Evolutionary conservation across 139 green algal genomes (phyloP), one percentile per base, ranked within the genome.

Genomic region (Pleodorina starrii): DNA sequence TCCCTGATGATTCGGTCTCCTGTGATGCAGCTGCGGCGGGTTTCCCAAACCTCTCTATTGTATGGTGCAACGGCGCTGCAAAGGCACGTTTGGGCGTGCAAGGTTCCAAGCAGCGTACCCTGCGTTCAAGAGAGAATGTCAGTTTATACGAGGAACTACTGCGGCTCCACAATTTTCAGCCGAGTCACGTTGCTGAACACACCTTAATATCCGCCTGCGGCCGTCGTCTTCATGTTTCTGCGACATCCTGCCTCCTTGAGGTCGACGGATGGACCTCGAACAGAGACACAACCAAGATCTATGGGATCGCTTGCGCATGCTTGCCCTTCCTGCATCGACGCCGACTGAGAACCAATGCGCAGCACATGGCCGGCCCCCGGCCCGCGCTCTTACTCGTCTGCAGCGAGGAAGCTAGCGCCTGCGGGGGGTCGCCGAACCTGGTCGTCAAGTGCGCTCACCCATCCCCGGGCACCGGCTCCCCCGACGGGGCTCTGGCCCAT

Each of bases 171-270:
- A 76, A 21, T 21, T 76, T 76, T 46, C 35, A 76, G 36, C 68
- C 68, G 10, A 21, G 10, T 23, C 25, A 46, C 10, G 68, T 44
- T 3, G 68, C 68, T 25, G 68, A 76, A 9, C 68, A 76, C 68
- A 29, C 46, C 46, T 32, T 76, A 32, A 7, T 48, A 7, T n/a
- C 68, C 10, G 2, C 68, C 19, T 48, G 11, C 11, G 68, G 68
- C 68, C 35, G 17, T 32, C 46, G 35, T 10, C 16, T 76, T 27
- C 68, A 32, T 2, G 68, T 76, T 46, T 76, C 68, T 25, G 35
- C 68, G 16, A 76, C 68, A 76, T n/a, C 68, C 32, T 76, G 68
- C 32, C 68, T 76, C 19, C 19, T 76, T 29, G 68, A 76, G 16
- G 36, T 32, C 19, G 68, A 76, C 63, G 19, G 2, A 38, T 36